Conservation (phyloP, 768 basidiomycete genomes). For the Russula olivacea region DNA sequence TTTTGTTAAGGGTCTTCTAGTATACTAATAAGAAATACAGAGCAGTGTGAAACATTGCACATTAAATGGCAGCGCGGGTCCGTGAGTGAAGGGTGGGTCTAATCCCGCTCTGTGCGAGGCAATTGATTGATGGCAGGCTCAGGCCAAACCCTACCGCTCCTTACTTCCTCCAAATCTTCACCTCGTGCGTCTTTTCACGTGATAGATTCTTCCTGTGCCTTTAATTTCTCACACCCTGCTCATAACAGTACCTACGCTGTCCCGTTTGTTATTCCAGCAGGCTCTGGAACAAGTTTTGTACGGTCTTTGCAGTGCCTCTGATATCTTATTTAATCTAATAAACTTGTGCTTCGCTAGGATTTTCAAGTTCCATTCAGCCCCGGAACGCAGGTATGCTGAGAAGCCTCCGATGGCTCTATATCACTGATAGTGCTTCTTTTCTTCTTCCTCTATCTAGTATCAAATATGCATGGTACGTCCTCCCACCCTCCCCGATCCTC, state of each 20-base stretch:
- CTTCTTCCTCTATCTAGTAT: constrained; percentile 41
- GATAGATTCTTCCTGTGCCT: background rate
- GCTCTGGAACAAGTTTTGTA: constrained; percentile 44
- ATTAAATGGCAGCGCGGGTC: constrained; percentile 30
- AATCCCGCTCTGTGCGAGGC: background rate
- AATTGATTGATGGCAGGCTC: background rate
- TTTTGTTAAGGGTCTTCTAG: background rate
- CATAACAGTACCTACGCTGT: constrained; percentile 41
- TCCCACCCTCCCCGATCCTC: background rate
- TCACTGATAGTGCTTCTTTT: background rate
- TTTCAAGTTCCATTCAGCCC: constrained; percentile 55
- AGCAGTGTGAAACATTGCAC: constrained; percentile 33
- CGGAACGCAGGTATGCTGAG: constrained; percentile 43
- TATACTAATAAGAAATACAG: constrained; percentile 18
- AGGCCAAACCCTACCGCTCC: constrained; percentile 50
- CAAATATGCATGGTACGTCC: constrained; percentile 59
- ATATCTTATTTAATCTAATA: background rate
- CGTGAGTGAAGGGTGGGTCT: constrained; percentile 29
- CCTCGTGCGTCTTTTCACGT: constrained; percentile 41
- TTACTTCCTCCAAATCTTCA: constrained; percentile 55
- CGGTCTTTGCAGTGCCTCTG: constrained; percentile 26
- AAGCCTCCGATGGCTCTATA: background rate
- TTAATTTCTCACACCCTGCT: background rate
- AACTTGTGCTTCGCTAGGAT: constrained; percentile 36
- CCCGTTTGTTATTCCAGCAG: constrained; percentile 48